Percentiles rank a stretch among this genome's conserved stretches.
Conservation (phyloP, 805 yeast genomes). For the Jamesozyma jinghongensis region DNA sequence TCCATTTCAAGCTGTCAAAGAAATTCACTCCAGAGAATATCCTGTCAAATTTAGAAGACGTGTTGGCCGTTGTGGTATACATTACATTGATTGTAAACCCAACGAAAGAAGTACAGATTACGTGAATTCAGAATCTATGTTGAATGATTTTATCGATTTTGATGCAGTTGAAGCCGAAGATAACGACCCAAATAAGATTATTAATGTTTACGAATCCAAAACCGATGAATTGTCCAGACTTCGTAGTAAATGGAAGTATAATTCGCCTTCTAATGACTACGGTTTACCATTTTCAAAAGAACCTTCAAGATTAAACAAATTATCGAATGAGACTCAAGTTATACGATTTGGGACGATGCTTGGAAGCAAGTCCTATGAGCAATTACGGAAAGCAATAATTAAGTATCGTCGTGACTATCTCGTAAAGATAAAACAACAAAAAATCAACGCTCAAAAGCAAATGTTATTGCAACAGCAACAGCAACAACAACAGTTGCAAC, state of each 20-base stretch:
- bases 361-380: conserved; percentile 75
- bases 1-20: conserved; percentile 28
- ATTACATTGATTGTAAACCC: conserved; percentile 68
- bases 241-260: conserved; percentile 60
- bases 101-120: conserved; percentile 19
- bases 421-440: conserved; percentile 30
- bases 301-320: conserved; percentile 75
- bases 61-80: conserved; percentile 58
- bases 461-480: conserved; percentile 11
- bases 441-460: conserved; percentile 19
- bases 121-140: conserved; percentile 17
- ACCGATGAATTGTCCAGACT: conserved; percentile 40
- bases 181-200: conserved; percentile 14
- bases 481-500: conserved; percentile 5
- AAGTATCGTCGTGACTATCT: conserved; percentile 55
- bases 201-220: conserved; percentile 40
- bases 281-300: conserved; percentile 55
- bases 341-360: conserved; percentile 90
- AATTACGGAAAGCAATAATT: conserved; percentile 58
- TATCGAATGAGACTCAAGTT: conserved; percentile 77
- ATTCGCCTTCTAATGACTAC: conserved; percentile 41
- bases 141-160: conserved; percentile 36
- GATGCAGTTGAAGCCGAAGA: conserved; percentile 28
- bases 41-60: conserved; percentile 63
- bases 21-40: conserved; percentile 32